Evolutionary conservation across 1,284 basidiomycete genomes (phyloP), one percentile per base, ranked within the genome.

Genomic region (Farysia itapuensis): DNA sequence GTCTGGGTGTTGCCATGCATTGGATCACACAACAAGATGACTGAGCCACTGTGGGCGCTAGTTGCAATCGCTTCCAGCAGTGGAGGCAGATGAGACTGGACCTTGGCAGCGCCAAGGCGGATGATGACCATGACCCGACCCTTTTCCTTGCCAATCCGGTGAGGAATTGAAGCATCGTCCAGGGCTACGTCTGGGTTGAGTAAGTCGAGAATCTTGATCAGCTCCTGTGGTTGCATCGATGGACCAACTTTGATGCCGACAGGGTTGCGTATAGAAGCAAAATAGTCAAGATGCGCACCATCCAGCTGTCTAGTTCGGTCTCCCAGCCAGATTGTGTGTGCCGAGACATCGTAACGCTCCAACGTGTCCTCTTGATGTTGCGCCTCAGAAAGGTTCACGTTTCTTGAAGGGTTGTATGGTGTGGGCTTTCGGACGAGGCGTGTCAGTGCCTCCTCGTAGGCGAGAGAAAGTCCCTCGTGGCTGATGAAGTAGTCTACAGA

Each of bases 171-270:
- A 11, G 41, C 34, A 15, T 35, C 44, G n/a, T n/a, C n/a, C n/a
- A 61, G 46, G 4, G 52, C 35, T 6, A 61, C 84, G 58, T 86
- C 81, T 0, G 92, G 89, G 72, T 98, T 94, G 35, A 68, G 46
- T 43, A 92, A 84, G 57, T 90, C 84, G 4, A 97, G 79, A 39
- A 97, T 75, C 32, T 81, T 73, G 1, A 89, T 84, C n/a, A 98
- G 80, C 79, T 97, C 94, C 1, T 85, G 86, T 1, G 81, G 79
- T 44, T 81, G 79, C 87, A 96, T 89, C 22, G 84, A 85, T 18
- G 94, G 93, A 1, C 94, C 94, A 7, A 96, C 90, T 78, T 98
- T 98, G 79, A 97, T 84, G 2, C 94, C 94, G 53, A 98, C 90
- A 1, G 94, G 94, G 77, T 98, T 98, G 36, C 89, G 83, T 48